A percentile compares a stretch with the other conserved stretches of the same genome.
Evolutionary conservation across 2,329 filamentous ascomycete species (phyloP).

Genomic region (Madurella mycetomatis): DNA sequence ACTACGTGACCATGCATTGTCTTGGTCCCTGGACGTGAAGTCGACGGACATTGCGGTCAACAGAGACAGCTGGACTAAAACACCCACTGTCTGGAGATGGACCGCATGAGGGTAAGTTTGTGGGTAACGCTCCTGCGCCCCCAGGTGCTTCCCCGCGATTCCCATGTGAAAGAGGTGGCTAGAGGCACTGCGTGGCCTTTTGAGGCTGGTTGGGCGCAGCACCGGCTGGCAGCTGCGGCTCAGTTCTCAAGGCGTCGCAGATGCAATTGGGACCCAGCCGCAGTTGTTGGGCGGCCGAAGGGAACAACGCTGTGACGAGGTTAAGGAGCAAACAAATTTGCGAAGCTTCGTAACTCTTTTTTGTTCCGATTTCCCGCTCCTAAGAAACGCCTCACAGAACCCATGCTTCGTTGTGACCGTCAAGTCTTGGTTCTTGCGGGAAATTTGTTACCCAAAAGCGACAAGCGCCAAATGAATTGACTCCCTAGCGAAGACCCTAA

Average conservation of each 20-base stretch:
- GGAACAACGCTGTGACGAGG: too few species aligned
- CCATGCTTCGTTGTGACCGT: background rate
- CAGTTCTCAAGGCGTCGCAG: background rate
- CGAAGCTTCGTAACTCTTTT: too few species aligned
- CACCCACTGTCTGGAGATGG: too few species aligned
- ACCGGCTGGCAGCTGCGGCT: background rate
- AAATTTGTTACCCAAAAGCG: constrained; percentile 22
- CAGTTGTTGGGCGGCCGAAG: too few species aligned
- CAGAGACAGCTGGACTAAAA: too few species aligned
- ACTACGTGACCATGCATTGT: background rate
- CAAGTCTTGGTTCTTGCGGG: constrained; percentile 9
- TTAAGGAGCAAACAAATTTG: too few species aligned
- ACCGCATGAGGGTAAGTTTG: too few species aligned
- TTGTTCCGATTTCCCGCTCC: too few species aligned
- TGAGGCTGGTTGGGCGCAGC: background rate
- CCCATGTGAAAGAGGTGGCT: constrained; percentile 5
- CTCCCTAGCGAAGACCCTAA: background rate
- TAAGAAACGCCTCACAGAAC: background rate
- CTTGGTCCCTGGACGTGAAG: background rate
- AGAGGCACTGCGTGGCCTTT: too few species aligned
- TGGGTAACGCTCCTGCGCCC: too few species aligned
- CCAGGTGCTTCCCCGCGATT: constrained; percentile 1
- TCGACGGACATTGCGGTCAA: too few species aligned
- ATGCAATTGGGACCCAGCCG: background rate
- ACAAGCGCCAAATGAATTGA: constrained; percentile 16